Evolutionary conservation across 129 eudicot species (phyloP), one percentile per base, ranked within the genome.

Genomic region (Helianthus tuberosus): DNA sequence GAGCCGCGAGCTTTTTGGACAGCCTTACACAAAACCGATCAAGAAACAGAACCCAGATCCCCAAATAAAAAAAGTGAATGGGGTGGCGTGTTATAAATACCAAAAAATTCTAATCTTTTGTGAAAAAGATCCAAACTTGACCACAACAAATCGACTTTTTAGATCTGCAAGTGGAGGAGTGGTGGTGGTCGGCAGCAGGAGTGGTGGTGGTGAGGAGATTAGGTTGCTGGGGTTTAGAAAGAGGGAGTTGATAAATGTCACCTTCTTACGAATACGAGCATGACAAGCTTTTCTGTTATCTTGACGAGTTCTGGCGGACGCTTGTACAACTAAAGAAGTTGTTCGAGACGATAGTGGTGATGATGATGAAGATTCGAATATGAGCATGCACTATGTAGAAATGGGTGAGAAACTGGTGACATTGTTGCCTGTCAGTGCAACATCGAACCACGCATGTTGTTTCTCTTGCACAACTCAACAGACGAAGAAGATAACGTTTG

Each of bases 211-310:
- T 20, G 23, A 20, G 23, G 23, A 20, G 23, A 20, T 20, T 20
- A 20, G 23, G 23, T 20, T 20, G 23, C 23, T 0, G 23, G 23
- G 23, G 23, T 20, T 20, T 0, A 20, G 23, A 20, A 20, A 20
- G 23, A 20, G 23, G 23, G 23, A 20, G 23, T 20, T 20, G 23
- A 20, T 20, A 20, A 20, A 20, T 20, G 23, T 20, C 23, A 87
- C 98, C 98, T 90, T 90, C 89, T 93, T 93, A 25, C 98, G 89
- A 39, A 93, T 76, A 74, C 98, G 96, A 69, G 58, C 17, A 81
- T 93, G 98, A 50, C 98, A 95, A 52, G 95, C 92, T 76, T 80
- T 72, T 48, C 98, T 74, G 89, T 90, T 83, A 54, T 88, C 84
- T 62, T 86, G 75, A 13, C 96, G 81, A 70, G 95, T 90, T 76